These are phyloP conservation scores for Salix suchowensis DNA, from an alignment of 345 rosid species.

Conservation along the genomic window DNA sequence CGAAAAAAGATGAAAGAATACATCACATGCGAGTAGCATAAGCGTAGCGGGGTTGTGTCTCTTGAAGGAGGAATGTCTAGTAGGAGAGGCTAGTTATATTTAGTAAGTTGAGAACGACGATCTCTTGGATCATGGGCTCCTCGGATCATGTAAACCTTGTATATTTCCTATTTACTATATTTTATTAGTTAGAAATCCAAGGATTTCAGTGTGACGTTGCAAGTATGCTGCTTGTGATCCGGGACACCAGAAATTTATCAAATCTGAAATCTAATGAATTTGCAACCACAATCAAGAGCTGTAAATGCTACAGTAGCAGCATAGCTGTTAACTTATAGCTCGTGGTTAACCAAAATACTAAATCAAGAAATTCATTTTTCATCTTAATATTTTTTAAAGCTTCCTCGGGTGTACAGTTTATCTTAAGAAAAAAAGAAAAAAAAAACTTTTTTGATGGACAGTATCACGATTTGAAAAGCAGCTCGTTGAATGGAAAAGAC, in stretches of 20 bases:
- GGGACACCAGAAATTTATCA: not conserved
- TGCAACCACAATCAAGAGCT: not conserved
- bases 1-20: not conserved
- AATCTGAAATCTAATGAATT: not conserved
- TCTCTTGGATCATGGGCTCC: slow-evolving; percentile 45
- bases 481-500: not conserved
- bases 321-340: not conserved
- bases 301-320: not conserved
- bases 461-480: not conserved
- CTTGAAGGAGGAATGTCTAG: slow-evolving; percentile 31
- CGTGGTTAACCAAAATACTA: not conserved
- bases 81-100: not conserved
- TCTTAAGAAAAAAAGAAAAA: rapidly evolving
- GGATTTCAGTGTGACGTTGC: not conserved
- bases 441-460: not conserved
- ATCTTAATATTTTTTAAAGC: not conserved
- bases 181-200: not conserved
- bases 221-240: not conserved
- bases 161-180: not conserved
- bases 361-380: not conserved
- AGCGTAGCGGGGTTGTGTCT: slow-evolving; percentile 3
- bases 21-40: not conserved
- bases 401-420: not conserved
- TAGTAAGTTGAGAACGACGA: slow-evolving; percentile 1
- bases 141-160: slow-evolving; percentile 33